phyloP scores from a whole-genome alignment of 2,329 filamentous ascomycete genomes.

The Fusarium sp. region DNA sequence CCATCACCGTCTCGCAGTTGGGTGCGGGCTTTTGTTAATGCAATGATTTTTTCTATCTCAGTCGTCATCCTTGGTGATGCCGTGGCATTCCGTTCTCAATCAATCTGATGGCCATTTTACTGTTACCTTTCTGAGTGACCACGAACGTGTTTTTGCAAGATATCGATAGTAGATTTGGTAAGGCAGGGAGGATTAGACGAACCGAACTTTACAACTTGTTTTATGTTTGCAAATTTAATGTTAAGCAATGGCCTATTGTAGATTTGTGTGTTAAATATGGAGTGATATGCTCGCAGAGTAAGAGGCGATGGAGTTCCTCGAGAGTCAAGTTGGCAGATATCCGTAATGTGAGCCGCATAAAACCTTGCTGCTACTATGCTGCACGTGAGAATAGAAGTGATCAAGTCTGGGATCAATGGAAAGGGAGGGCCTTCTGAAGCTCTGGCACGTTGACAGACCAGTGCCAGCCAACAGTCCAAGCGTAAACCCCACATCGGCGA shows the following conservation, averaged over 20 bases:
- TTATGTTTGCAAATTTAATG: conserved; percentile 3
- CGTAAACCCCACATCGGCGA: conserved; percentile 24
- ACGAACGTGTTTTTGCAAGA: not conserved
- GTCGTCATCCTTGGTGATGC: not conserved
- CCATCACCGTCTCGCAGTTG: not conserved
- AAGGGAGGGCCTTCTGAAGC: not conserved
- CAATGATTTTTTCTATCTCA: not conserved
- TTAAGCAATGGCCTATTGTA: not conserved
- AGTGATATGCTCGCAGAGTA: not conserved
- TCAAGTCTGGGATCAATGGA: not conserved
- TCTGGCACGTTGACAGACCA: conserved; percentile 1
- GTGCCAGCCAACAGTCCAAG: conserved; percentile 27
- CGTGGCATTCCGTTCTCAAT: not conserved
- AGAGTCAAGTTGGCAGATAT: not conserved
- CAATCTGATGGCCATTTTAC: not conserved
- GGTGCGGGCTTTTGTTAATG: too few relatives aligned
- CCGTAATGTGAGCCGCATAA: not conserved
- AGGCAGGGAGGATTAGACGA: not conserved
- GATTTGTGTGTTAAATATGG: not conserved
- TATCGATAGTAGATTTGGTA: not conserved
- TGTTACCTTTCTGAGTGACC: not conserved
- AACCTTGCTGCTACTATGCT: not conserved
- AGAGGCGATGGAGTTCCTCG: not conserved
- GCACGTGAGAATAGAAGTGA: conserved; percentile 13
- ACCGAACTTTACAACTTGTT: not conserved